phyloP scores from a whole-genome alignment of 441 rosid species.

The Cnidoscolus chayamansa region DNA sequence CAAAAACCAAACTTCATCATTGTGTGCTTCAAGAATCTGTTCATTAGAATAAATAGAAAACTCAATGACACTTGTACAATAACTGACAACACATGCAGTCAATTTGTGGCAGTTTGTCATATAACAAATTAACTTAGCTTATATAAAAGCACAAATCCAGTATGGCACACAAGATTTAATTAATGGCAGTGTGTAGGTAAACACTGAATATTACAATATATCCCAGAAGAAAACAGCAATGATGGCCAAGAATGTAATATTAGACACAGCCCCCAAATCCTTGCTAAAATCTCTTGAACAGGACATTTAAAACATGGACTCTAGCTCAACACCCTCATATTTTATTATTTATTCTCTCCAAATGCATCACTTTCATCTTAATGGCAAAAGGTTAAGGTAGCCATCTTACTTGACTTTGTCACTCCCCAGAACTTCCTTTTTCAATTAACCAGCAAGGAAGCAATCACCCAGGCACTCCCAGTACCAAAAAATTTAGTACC shows the following conservation, averaged over 20 bases:
- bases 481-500: neutral
- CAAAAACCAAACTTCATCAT: constrained; percentile 90
- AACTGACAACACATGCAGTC: neutral
- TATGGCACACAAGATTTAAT: neutral
- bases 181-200: neutral
- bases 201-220: constrained; percentile 2
- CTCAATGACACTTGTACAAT: neutral
- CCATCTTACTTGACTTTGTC: constrained; percentile 15
- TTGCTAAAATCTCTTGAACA: neutral
- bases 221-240: neutral
- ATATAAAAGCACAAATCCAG: neutral
- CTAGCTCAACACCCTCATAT: neutral
- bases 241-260: neutral
- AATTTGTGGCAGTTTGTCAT: neutral
- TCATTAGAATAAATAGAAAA: constrained; percentile 30
- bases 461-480: neutral
- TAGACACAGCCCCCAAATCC: neutral
- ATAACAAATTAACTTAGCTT: neutral
- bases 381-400: neutral
- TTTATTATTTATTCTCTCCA: neutral
- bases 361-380: neutral
- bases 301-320: neutral
- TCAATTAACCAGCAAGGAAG: constrained; percentile 10
- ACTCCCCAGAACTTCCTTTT: constrained; percentile 15
- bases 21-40: constrained; percentile 78